Conservation (phyloP, 805 yeast genomes). For the Lachancea nothofagi region DNA sequence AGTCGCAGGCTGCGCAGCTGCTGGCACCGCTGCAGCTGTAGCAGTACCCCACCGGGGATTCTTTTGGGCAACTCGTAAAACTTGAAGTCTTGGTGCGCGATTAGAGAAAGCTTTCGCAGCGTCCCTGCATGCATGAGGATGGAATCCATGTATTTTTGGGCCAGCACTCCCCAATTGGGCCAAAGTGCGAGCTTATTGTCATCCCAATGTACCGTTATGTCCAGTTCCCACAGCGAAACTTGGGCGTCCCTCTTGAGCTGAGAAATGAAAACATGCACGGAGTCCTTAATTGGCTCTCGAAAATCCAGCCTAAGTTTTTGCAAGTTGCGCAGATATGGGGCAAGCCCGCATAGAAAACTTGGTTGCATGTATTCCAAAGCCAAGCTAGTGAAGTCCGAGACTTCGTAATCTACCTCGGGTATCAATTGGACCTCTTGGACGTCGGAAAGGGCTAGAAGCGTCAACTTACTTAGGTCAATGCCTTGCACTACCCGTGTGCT, state of each 20-base stretch:
- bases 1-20: slow-evolving; percentile 38
- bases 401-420: slow-evolving; percentile 14
- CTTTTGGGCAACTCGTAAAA: slow-evolving; percentile 32
- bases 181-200: slow-evolving; percentile 28
- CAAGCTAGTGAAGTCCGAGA: slow-evolving; percentile 11
- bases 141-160: slow-evolving; percentile 16
- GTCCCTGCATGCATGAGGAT: slow-evolving; percentile 18
- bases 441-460: slow-evolving; percentile 31
- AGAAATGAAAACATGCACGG: slow-evolving; percentile 35
- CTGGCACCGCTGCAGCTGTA: slow-evolving; percentile 18
- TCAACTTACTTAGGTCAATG: slow-evolving; percentile 15
- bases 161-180: slow-evolving; percentile 20
- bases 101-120: slow-evolving; percentile 36
- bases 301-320: slow-evolving; percentile 36
- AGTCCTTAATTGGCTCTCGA: slow-evolving; percentile 39
- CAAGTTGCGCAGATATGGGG: slow-evolving; percentile 26
- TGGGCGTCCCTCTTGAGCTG: slow-evolving; percentile 13
- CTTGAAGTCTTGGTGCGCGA: slow-evolving; percentile 37
- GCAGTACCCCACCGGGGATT: slow-evolving; percentile 22
- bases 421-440: slow-evolving; percentile 35
- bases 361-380: slow-evolving; percentile 11
- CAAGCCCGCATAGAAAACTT: slow-evolving; percentile 29
- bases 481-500: background rate
- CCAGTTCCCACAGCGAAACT: slow-evolving; percentile 32
- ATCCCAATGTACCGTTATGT: slow-evolving; percentile 39